Evolutionary conservation across 2,329 filamentous ascomycete genomes (phyloP).

Genomic region (Fusarium transvaalense): DNA sequence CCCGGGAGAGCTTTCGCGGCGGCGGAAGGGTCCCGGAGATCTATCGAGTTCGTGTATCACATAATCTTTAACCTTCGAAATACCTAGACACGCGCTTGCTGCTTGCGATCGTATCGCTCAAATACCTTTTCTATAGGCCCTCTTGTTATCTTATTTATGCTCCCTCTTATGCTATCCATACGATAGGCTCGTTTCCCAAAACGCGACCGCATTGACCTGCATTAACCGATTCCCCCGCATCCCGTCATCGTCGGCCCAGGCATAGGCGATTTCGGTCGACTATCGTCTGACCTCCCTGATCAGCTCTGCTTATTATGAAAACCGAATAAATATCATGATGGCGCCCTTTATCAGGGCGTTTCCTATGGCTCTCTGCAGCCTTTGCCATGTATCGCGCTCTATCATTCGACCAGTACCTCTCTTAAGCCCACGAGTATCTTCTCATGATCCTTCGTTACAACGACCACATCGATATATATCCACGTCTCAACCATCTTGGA

Average conservation of each 20-base stretch:
- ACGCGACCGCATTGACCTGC: constrained; percentile 37
- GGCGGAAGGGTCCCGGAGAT: constrained; percentile 15
- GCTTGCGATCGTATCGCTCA: background rate
- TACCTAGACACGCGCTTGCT: background rate
- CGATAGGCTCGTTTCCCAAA: constrained; percentile 32
- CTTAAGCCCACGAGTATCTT: constrained; percentile 10
- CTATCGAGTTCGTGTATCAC: constrained; percentile 16
- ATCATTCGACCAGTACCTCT: constrained; percentile 11
- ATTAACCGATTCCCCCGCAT: constrained; percentile 41
- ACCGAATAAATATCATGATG: constrained; percentile 39
- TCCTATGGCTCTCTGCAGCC: constrained; percentile 30
- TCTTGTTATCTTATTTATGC: background rate
- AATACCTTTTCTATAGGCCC: background rate
- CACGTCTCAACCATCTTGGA: constrained; percentile 47
- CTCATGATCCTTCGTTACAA: constrained; percentile 9
- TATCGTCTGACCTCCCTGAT: constrained; percentile 33
- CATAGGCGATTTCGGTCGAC: constrained; percentile 37
- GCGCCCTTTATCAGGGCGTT: constrained; percentile 45
- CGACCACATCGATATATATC: constrained; percentile 47
- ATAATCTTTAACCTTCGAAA: background rate
- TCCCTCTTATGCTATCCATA: constrained; percentile 3
- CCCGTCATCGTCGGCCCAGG: constrained; percentile 43
- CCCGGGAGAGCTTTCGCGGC: constrained; percentile 16
- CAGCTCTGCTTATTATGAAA: constrained; percentile 42
- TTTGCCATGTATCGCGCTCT: constrained; percentile 26